Base-by-base conservation (phyloP, 164 flowering plant genomes). In the Vitis labrusca region DNA sequence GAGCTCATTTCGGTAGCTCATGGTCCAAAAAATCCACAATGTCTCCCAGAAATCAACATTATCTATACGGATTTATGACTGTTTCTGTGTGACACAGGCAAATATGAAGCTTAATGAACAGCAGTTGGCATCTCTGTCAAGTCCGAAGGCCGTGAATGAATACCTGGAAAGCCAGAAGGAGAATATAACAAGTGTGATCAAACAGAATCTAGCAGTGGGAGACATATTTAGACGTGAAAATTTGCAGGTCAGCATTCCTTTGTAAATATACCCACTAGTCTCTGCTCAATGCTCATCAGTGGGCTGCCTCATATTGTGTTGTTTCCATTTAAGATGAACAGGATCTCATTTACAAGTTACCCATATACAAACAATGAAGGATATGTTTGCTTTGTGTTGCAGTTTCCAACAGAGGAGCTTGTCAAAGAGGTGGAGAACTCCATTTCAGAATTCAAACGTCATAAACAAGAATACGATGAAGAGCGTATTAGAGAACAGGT, bases 201-300 rank as follows among this genome's bases (percentile, higher is more conserved):
- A 90, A 72, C 97, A 92, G 79, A 89, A 84, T 78, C 73, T 94
- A 48, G 94, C 97, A 10, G 95, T 94, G 15, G 93, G 91, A 65
- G 99, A 92, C 82, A 88, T 92, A 70, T 92, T 82, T 72, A 91
- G 79, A 75, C 89, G 90, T 59, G 99, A 91, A 84, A 90, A 91
- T 71, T 80, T 92, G 73, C 75, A 88, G 97, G 98, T 89, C 44
- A 37, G 44, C 44, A 5, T 37, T 37, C 44, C 27, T 23, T 23
- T 1, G 27, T 23, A 23, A 23, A 23, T 23, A 23, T 23, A 23
- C 27, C 27, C 2, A 23, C 27, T 23, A 23, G 27, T 1, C 27
- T 23, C 27, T 23, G 27, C 27, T 23, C 27, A 23, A 23, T 23
- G 27, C 27, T 64, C n/a, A n/a, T 10, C 16, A 49, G 32, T 16